Conservation (phyloP, 768 basidiomycete genomes). For the Podaxis sp. region DNA sequence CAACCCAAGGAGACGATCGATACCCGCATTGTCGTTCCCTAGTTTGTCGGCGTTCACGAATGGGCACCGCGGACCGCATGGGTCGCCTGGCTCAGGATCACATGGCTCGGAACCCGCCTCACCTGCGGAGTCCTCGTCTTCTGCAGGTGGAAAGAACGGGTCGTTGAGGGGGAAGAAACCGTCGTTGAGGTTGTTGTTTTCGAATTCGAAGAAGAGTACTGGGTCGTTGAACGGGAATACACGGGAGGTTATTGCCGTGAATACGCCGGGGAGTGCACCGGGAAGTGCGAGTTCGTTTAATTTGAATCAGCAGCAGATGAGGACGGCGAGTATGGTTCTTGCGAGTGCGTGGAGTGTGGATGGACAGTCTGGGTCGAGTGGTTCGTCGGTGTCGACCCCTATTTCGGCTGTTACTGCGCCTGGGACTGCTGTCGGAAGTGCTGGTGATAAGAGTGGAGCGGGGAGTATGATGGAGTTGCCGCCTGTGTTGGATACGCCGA, state of each 20-base stretch:
- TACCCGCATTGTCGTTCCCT: conserved; percentile 39
- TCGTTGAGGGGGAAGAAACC: conserved; percentile 56
- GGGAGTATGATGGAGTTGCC: conserved; percentile 41
- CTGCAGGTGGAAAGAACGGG: conserved; percentile 28
- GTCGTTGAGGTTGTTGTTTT: conserved; percentile 66
- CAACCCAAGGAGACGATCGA: conserved; percentile 36
- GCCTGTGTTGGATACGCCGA: conserved; percentile 59
- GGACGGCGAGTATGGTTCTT: conserved; percentile 10
- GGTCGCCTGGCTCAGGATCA: conserved; percentile 1
- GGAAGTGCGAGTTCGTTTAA: conserved; percentile 2
- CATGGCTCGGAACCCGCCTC: conserved; percentile 13
- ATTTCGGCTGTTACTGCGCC: conserved; percentile 60
- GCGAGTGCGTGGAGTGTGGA: conserved; percentile 15
- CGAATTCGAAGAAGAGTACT: conserved; percentile 42
- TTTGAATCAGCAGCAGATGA: conserved; percentile 20
- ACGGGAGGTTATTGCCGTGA: not conserved
- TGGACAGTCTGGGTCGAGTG: conserved; percentile 39
- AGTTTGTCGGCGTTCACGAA: conserved; percentile 27
- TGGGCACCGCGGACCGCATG: conserved; percentile 13
- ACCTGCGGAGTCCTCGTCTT: conserved; percentile 16
- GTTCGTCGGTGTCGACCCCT: conserved; percentile 51
- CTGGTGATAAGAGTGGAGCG: no score
- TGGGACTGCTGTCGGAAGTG: conserved; percentile 26
- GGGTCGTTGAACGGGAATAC: conserved; percentile 37
- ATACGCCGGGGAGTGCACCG: not conserved